Evolutionary conservation across 176 grass and related monocot genomes (phyloP), one percentile per base, ranked within the genome.

Genomic region (Triticum timopheevii): DNA sequence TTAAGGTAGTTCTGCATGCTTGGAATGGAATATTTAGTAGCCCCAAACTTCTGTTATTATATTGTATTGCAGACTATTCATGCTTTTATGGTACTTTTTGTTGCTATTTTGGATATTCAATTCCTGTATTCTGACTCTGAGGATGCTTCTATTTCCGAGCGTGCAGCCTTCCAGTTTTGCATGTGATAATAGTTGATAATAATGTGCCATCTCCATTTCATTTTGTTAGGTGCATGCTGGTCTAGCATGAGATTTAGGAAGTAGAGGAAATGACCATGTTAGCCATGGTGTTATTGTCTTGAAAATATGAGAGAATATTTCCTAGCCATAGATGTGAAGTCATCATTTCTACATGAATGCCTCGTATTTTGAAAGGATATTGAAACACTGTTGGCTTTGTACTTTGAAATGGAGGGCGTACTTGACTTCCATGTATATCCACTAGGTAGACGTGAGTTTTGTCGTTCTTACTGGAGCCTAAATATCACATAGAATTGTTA

Each of bases 1-100:
- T 81, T 90, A 79, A 85, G 52, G 85, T 65, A 85, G 82, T 64
- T 79, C 54, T 87, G 27, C 91, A 69, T 86, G 77, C 86, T 79
- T 86, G 83, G 77, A 88, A 47, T 83, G 66, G 52, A 86, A 45
- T 56, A 70, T 90, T 79, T 79, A 54, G 58, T 84, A 6, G 82
- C 65, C 52, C 68, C 40, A 25, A 84, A 76, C 67, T 88, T 82
- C 47, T 93, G 83, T 93, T 88, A 71, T 76, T 42, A 76, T 89
- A 61, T 78, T 82, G 78, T 9, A 35, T 24, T 77, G 78, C 58
- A 77, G 81, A 90, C 35, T 78, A 85, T 61, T 85, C 69, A 71
- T 93, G 81, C 66, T 81, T 73, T 78, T 80, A 78, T 88, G 40
- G 50, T 72, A 47, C 54, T 20, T 80, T 22, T 69, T 28, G 49